Evolutionary conservation across 2,329 filamentous ascomycete genomes (phyloP), one percentile per base, ranked within the genome.

Genomic region (Aspergillus terreus): DNA sequence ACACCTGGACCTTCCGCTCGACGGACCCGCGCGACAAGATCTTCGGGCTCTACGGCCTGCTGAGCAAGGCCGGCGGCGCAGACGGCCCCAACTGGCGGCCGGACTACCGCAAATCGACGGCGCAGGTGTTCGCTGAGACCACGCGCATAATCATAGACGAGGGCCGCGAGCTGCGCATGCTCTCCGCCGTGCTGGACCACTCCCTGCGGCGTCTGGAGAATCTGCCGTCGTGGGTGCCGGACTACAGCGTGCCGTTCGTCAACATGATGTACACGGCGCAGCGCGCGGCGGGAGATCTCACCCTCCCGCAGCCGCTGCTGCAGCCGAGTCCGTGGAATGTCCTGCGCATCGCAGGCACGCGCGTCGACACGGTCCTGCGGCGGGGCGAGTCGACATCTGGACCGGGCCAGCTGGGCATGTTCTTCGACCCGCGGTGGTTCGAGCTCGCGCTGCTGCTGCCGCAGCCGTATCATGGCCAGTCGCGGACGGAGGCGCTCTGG

Each of bases 1-100:
- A 50, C 10, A 50, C 48, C 43, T 50, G 48, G 48, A 50, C 48
- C 14, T 50, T 50, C 19, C 21, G 27, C 21, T 19, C 48, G 11
- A 40, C 48, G 4, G 48, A 50, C 25, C 33, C 48, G 2, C 33
- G 48, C 14, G 48, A 50, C 19, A 46, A 50, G 14, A 27, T 50
- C 12, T 50, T 50, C 7, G 48, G 48, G 1, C 48, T 50, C 2
- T 50, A 46, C 5, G 48, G 48, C 3, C 33, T 50, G 1, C 14
- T 50, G 6, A 4, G 14, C 15, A 38, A 41, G 12, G 42, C 19
- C 6, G 35, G 42, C 6, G 2, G 17, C 19, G 6, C 11, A 17
- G 2, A 42, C 17, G 12, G 41, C 2, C 12, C 33, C 2, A 7
- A n/a, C 27, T 50, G 48, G 48, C 35, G 25, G 1, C 48, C 48